Conservation (phyloP, 2,329 filamentous ascomycete genomes). For the Dactylella cylindrospora region DNA sequence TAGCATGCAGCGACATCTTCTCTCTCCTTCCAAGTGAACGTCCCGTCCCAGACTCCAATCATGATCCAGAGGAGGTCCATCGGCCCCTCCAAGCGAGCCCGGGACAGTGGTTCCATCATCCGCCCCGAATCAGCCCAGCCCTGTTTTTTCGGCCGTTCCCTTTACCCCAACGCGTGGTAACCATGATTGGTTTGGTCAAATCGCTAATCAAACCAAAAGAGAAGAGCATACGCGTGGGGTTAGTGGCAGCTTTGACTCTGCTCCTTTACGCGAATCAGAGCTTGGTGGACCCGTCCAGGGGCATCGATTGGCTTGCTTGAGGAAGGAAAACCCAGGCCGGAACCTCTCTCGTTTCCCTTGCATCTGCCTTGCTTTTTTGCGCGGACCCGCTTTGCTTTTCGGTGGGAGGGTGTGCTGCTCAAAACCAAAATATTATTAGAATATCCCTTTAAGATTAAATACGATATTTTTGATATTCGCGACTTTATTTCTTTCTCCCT, state of each 20-base stretch:
- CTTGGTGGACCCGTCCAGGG: not conserved
- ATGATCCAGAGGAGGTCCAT: no score
- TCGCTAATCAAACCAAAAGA: no score
- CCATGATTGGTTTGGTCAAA: conserved; percentile 1
- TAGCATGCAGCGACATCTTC: no score
- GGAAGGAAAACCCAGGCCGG: no score
- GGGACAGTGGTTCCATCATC: conserved; percentile 8
- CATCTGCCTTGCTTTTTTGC: not conserved
- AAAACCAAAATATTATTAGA: no score
- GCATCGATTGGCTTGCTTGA: not conserved
- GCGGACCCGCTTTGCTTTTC: no score
- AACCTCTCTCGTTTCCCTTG: not conserved
- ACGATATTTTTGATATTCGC: not conserved
- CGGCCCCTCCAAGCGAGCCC: no score
- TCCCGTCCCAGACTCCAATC: no score
- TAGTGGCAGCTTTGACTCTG: conserved; percentile 1
- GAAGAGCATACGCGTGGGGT: conserved; percentile 15
- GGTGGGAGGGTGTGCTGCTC: no score
- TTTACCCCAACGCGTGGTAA: conserved; percentile 1
- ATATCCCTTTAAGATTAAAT: no score
- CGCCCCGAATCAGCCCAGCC: no score
- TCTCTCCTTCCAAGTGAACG: no score
- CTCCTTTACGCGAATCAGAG: conserved; percentile 19
- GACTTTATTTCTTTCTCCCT: not conserved
- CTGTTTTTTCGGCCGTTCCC: not conserved